Percentiles rank a stretch among this genome's conserved stretches.
Conservation (phyloP, 139 green algal genomes). For the Helicosporidium sp. region DNA sequence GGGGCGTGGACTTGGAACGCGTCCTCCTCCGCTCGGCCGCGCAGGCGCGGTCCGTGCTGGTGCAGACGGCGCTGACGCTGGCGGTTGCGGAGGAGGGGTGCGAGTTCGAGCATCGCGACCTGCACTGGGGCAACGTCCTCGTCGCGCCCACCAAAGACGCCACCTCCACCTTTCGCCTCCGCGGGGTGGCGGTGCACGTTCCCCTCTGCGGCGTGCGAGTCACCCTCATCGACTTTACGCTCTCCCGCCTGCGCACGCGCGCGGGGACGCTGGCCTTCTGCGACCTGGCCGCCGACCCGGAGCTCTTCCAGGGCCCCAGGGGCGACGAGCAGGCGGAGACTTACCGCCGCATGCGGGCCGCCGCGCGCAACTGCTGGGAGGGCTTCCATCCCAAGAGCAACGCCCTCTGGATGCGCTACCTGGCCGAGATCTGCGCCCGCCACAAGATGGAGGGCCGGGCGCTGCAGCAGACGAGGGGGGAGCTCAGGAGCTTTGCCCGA, state of each 20-base stretch:
- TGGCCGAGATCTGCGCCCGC: slow-evolving; percentile 57
- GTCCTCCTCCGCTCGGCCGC: slow-evolving; percentile 40
- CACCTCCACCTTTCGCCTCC: slow-evolving; percentile 1
- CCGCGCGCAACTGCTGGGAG: slow-evolving; percentile 44
- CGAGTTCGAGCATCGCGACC: slow-evolving; percentile 91
- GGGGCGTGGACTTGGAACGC: slow-evolving; percentile 73
- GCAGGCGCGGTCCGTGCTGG: slow-evolving; percentile 57
- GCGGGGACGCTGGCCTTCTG: slow-evolving; percentile 37
- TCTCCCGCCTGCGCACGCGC: slow-evolving; percentile 41
- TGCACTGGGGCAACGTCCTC: slow-evolving; percentile 83
- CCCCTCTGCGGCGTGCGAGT: slow-evolving; percentile 13
- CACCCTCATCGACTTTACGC: slow-evolving; percentile 74
- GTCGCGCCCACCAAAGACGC: slow-evolving; percentile 8
- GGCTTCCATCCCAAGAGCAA: slow-evolving; percentile 58
- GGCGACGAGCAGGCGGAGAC: slow-evolving; percentile 67
- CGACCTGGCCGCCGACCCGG: slow-evolving; percentile 55
- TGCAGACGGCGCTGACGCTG: slow-evolving; percentile 57
- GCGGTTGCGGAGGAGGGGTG: slow-evolving; percentile 67
- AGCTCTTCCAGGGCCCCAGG: slow-evolving; percentile 69
- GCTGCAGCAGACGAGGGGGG: slow-evolving; percentile 11
- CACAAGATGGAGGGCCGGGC: slow-evolving; percentile 22
- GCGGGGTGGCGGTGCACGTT: slow-evolving; percentile 4
- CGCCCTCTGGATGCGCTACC: slow-evolving; percentile 77
- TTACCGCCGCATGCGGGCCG: slow-evolving; percentile 67
- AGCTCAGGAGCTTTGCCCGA: slow-evolving; percentile 35